A percentile compares a stretch with the other conserved stretches of the same genome.
Conservation (phyloP, 352 stramenopile species). For the Phytopythium montanum region DNA sequence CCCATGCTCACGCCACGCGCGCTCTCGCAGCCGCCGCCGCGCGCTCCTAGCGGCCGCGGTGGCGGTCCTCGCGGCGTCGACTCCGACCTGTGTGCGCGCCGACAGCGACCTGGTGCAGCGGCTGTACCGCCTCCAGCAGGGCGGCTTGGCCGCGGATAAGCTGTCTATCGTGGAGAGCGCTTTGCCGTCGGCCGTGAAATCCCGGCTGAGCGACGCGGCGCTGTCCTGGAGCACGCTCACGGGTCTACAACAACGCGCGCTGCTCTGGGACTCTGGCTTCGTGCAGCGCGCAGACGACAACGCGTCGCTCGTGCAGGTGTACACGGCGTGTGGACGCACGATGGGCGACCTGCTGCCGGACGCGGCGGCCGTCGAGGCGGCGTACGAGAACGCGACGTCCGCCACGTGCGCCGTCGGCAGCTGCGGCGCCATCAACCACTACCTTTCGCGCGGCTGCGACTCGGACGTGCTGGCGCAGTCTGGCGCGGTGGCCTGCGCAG, state of each 20-base stretch:
- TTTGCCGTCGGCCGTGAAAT: conserved; percentile 28
- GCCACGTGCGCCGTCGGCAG: conserved; percentile 19
- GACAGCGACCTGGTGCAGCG: conserved; percentile 50
- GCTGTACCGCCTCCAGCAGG: conserved; percentile 38
- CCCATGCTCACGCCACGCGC: background rate
- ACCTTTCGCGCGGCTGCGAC: conserved; percentile 29
- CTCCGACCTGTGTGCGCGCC: conserved; percentile 1
- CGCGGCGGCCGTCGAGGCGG: conserved; percentile 25
- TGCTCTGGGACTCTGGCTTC: conserved; percentile 70
- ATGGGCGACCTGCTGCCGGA: conserved; percentile 62
- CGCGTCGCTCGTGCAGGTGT: conserved; percentile 48
- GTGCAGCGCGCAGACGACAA: conserved; percentile 32
- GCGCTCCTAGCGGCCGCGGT: background rate
- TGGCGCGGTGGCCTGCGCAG: conserved; percentile 34
- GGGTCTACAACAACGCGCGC: conserved; percentile 58
- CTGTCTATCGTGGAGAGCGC: conserved; percentile 30
- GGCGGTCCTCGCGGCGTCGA: background rate
- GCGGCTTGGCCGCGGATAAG: conserved; percentile 15
- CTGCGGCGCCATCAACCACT: conserved; percentile 53
- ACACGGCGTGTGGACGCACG: conserved; percentile 44
- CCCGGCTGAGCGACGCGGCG: conserved; percentile 22
- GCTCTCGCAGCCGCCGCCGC: conserved; percentile 6
- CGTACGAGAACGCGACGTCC: conserved; percentile 11
- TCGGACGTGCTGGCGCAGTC: conserved; percentile 23
- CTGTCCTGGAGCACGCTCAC: conserved; percentile 41